Base-by-base conservation (phyloP, 805 yeast species). In the Candida orba region DNA sequence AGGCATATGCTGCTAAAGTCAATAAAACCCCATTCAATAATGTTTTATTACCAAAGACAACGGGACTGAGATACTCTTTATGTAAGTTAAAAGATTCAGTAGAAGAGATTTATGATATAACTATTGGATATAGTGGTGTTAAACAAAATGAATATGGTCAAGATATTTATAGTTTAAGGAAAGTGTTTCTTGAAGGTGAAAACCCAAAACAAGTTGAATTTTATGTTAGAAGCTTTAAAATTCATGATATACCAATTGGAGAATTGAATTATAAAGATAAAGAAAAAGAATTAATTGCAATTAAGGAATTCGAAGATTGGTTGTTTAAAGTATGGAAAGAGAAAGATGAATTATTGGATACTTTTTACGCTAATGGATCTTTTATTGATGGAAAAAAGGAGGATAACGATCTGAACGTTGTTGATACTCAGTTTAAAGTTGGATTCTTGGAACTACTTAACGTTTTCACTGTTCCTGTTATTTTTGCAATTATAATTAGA, bases 71-170 rank as follows among this genome's bases (percentile, higher is more conserved):
- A 54, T 76, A 78, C 45, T 71, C 81, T 8, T 69, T 90, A 45
- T 66, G 73, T 40, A 72, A 75, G 44, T 70, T 91, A 47, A 62
- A 71, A 18, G 60, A 67, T 9, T 66, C 81, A 6, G 71, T 78
- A 13, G 73, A 74, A 31, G 73, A 69, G 6, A 73, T 93, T 0
- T 86, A 88, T 57, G 97, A 93, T 63, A 64, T 86, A 31, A 87
- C 99, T 0, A 72, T 87, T 35, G 96, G 82, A 1, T 93, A 89
- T 62, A 71, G 81, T 6, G 96, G 89, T 12, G 78, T 86, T 38
- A 64, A 59, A 34, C 63, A 75, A 2, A 69, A 69, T 6, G 80
- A 79, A 47, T 83, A 73, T 57, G 96, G 95, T 2, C 96, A 93
- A 60, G 82, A 81, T 51, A 71, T 72, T 30, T 93, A 75, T 61